Percentiles rank a stretch among this genome's conserved stretches.
Evolutionary conservation across 202 grass and related monocot genomes (phyloP).

Genomic region (Panicum virgatum): DNA sequence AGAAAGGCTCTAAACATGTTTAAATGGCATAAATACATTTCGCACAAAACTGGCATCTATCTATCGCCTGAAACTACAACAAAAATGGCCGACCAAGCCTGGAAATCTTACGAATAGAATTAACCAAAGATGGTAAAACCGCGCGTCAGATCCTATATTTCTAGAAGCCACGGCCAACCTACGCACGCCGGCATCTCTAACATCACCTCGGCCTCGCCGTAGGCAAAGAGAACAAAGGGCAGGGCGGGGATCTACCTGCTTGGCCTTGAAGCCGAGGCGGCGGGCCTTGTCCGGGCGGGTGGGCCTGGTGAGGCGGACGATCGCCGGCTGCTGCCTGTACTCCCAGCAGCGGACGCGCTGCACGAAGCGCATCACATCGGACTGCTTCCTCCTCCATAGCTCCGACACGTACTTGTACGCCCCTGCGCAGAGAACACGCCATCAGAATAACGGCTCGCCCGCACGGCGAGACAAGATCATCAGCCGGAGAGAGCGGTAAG

Average conservation of each 20-base stretch:
- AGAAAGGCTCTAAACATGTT: neutral
- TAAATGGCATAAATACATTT: neutral
- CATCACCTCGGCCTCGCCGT: neutral
- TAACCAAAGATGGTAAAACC: neutral
- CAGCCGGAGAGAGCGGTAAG: neutral
- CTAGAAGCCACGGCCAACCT: neutral
- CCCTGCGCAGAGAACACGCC: constrained; percentile 32
- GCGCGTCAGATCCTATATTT: neutral
- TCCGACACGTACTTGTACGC: constrained; percentile 96
- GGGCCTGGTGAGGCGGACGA: constrained; percentile 71
- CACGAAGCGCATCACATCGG: constrained; percentile 96
- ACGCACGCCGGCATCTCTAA: neutral
- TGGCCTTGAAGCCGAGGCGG: constrained; percentile 94
- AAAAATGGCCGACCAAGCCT: neutral
- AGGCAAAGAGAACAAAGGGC: neutral
- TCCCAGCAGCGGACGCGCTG: constrained; percentile 97
- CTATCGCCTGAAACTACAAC: neutral
- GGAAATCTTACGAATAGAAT: neutral
- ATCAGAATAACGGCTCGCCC: neutral
- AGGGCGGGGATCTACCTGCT: constrained; percentile 56
- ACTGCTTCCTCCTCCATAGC: constrained; percentile 99
- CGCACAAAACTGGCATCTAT: neutral
- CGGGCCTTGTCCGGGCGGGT: constrained; percentile 93
- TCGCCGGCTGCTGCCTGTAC: constrained; percentile 91
- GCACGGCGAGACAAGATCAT: neutral